Percentiles rank a stretch among this genome's conserved stretches.
phyloP scores from a whole-genome alignment of 2,329 filamentous ascomycete genomes.

The Pleurostoma richardsiae region DNA sequence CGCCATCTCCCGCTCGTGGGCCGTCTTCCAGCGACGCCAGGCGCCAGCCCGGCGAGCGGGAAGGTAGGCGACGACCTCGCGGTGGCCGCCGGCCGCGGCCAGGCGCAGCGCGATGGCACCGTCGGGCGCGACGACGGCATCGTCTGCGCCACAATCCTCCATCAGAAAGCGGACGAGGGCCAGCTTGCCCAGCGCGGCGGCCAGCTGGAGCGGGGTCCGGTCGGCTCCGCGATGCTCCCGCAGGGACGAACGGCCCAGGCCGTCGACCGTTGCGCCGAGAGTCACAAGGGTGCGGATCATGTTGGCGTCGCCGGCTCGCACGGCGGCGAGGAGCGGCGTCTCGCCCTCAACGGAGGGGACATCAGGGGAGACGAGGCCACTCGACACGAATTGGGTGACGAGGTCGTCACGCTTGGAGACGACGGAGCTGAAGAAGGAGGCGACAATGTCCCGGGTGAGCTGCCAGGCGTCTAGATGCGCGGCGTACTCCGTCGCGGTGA shows the following conservation, averaged over 20 bases:
- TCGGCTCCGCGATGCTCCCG: background rate
- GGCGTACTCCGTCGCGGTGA: background rate
- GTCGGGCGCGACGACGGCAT: constrained; percentile 36
- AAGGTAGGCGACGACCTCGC: constrained; percentile 36
- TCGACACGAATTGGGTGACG: background rate
- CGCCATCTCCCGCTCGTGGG: constrained; percentile 21
- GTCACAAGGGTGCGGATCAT: constrained; percentile 26
- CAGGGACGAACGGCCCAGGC: constrained; percentile 11
- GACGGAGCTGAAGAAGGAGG: background rate
- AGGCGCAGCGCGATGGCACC: constrained; percentile 39
- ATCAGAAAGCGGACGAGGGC: constrained; percentile 34
- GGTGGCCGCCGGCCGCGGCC: constrained; percentile 32
- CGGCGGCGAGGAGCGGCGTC: constrained; percentile 30
- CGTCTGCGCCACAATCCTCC: constrained; percentile 33
- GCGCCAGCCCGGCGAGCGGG: constrained; percentile 31
- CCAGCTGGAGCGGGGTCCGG: constrained; percentile 38
- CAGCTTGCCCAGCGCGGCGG: constrained; percentile 32
- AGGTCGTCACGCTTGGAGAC: background rate
- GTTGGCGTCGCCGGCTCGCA: constrained; percentile 18
- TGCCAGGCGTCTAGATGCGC: background rate
- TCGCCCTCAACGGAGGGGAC: constrained; percentile 17
- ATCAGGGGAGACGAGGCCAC: constrained; percentile 32
- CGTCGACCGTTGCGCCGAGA: constrained; percentile 28
- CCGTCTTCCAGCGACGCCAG: constrained; percentile 27
- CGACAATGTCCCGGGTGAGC: background rate